Percentiles rank a stretch among this genome's conserved stretches.
Conservation (phyloP, 495 filamentous ascomycete genomes). For the Venustampulla echinocandica region DNA sequence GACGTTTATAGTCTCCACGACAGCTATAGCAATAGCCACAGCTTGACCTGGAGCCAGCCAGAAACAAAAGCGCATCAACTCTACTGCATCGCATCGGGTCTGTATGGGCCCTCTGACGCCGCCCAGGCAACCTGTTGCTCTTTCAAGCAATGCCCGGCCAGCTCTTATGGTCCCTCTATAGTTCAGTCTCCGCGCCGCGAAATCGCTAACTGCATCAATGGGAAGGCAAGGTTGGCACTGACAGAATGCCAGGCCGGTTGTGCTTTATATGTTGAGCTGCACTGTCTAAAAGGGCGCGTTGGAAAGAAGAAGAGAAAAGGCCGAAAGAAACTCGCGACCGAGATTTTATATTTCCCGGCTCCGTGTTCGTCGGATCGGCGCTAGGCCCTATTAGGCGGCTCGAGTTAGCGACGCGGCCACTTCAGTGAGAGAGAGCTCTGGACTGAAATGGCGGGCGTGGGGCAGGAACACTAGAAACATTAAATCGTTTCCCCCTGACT, state of each 20-base stretch:
- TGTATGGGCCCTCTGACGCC: constrained; percentile 88
- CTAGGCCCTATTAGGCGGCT: constrained; percentile 7
- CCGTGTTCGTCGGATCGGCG: constrained; percentile 1
- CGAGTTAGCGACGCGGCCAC: background rate
- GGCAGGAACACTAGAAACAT: constrained; percentile 11
- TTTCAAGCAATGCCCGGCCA: constrained; percentile 58
- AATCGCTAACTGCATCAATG: constrained; percentile 74
- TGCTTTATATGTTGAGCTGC: constrained; percentile 60
- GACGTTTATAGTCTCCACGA: no score
- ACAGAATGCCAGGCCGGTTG: constrained; percentile 61
- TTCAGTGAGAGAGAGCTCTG: constrained; percentile 9
- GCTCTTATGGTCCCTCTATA: constrained; percentile 76
- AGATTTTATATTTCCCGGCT: no score
- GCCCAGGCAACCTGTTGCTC: constrained; percentile 59
- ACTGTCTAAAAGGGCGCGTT: constrained; percentile 84
- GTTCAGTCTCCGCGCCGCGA: constrained; percentile 69
- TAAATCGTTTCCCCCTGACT: background rate
- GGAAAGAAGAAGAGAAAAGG: constrained; percentile 33
- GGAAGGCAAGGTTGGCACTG: constrained; percentile 43
- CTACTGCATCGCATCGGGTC: no score
- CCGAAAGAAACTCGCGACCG: constrained; percentile 20
- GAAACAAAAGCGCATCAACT: no score
- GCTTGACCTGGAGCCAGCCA: no score
- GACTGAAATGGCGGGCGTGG: constrained; percentile 7
- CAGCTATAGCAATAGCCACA: no score